Base-by-base conservation (phyloP, 2,329 filamentous ascomycete genomes). In the Pestalotiopsis sp. region DNA sequence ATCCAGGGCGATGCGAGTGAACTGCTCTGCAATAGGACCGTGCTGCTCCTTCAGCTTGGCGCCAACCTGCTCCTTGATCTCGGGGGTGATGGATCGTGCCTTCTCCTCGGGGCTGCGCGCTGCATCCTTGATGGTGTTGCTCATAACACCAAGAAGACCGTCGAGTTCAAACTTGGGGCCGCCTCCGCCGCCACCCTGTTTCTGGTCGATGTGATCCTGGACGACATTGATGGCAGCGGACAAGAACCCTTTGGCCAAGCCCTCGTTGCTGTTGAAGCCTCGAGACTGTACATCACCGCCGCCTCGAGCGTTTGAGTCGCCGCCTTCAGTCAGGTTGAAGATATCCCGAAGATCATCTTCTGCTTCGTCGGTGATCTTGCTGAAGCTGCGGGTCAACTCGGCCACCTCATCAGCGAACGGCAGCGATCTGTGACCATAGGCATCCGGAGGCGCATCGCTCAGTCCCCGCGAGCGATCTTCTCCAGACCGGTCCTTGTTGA, bases 401-500 rank as follows among this genome's bases (percentile, higher is more conserved):
- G 80, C 78, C 67, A 84, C 80, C 75, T 84, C 83, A 69, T 84
- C 78, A 60, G 83, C 83, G n/a, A 84, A 84, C 5, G 82, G 82
- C 59, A 84, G 71, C 2, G 80, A 82, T 71, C 79, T 78, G 65
- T 74, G 70, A 52, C 82, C 83, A 69, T 84, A 84, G 7, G 81
- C 66, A 61, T 83, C 81, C 0, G 82, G 82, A 4, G 80, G 76
- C 1, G 75, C 70, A 9, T 80, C 74, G 67, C 78, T 73, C 9
- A 83, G 73, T 65, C 68, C 72, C 2, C 79, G 67, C 0, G 75
- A 73, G 27, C 67, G 67, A 5, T 71, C 67, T 2, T 69, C 41
- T 31, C 71, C 70, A 59, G 72, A 70, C 59, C 72, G 69, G 31
- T 61, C 59, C 25, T 78, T 80, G 72, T 82, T 75, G 70, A 84